These are phyloP conservation scores for Blastobotrys apis DNA, from an alignment of 1,139 yeast species.

Conservation along the genomic window DNA sequence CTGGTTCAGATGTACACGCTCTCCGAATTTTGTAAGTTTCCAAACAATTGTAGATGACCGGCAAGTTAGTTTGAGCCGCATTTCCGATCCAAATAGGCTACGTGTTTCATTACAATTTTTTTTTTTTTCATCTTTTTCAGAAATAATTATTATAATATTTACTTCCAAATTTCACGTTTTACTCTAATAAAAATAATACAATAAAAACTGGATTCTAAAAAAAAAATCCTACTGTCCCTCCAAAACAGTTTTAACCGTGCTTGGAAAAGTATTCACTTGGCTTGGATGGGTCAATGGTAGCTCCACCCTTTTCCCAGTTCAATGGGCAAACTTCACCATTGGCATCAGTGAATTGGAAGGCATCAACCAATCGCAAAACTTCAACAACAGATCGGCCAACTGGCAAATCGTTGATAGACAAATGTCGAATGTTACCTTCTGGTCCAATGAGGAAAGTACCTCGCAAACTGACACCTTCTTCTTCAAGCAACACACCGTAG, in stretches of 20 bases:
- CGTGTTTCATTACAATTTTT: not conserved
- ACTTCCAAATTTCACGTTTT: too few species aligned
- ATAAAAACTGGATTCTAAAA: not conserved
- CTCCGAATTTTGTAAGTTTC: too few species aligned
- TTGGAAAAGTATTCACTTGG: conserved; percentile 78
- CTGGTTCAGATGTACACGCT: too few species aligned
- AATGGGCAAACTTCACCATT: conserved; percentile 99
- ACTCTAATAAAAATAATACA: too few species aligned
- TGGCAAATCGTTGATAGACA: conserved; percentile 96
- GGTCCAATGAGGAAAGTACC: conserved; percentile 98
- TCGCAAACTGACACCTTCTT: conserved; percentile 94
- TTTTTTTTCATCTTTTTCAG: not conserved
- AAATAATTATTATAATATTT: too few species aligned
- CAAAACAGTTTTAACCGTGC: conserved; percentile 38
- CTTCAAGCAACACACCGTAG: conserved; percentile 96
- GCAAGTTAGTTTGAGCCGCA: too few species aligned
- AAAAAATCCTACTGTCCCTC: not conserved
- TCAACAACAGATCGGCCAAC: conserved; percentile 99
- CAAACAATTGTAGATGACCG: too few species aligned
- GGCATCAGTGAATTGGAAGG: conserved; percentile 98
- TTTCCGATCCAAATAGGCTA: not conserved
- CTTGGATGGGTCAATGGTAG: conserved; percentile 77
- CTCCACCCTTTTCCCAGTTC: conserved; percentile 98
- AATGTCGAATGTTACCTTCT: conserved; percentile 88
- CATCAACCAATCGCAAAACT: conserved; percentile 94